Evolutionary conservation across 129 eudicot species (phyloP).

Genomic region (Pittosporum tobira): DNA sequence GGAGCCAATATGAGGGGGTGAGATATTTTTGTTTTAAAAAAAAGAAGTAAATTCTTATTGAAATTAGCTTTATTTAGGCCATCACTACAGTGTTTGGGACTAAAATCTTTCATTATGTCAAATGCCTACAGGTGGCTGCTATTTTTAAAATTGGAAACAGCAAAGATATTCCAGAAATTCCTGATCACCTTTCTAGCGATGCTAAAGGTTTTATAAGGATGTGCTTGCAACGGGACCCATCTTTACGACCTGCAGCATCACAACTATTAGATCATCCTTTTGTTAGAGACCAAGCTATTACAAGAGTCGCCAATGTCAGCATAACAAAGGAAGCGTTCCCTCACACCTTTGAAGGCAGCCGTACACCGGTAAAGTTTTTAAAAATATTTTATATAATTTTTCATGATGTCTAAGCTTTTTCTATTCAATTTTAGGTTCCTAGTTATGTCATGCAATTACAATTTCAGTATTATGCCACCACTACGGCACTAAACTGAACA

Average conservation of each 20-base stretch:
- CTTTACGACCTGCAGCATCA: constrained; percentile 66
- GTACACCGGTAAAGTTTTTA: constrained; percentile 52
- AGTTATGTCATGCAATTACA: constrained; percentile 1
- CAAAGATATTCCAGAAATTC: constrained; percentile 86
- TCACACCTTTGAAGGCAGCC: constrained; percentile 64
- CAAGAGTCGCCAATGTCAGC: constrained; percentile 40
- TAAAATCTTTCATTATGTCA: not conserved
- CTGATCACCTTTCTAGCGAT: constrained; percentile 62
- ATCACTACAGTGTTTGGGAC: not conserved
- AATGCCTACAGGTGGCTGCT: constrained; percentile 73
- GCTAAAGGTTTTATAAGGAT: constrained; percentile 64
- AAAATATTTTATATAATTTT: not conserved
- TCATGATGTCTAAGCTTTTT: not conserved
- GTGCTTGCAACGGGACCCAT: constrained; percentile 82
- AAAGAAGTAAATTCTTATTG: not conserved
- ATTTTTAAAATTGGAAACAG: constrained; percentile 96
- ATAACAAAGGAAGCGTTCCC: constrained; percentile 63
- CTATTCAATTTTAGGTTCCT: not conserved
- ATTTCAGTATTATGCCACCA: too few species aligned
- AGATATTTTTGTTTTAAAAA: constrained; percentile 10
- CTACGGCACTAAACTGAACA: too few species aligned
- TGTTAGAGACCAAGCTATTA: constrained; percentile 65
- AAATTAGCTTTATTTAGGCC: not conserved
- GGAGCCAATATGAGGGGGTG: constrained; percentile 98
- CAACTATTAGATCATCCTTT: constrained; percentile 64